These are phyloP conservation scores for Ettlia oleoabundans DNA, from an alignment of 139 green algal species.

Conservation along the genomic window DNA sequence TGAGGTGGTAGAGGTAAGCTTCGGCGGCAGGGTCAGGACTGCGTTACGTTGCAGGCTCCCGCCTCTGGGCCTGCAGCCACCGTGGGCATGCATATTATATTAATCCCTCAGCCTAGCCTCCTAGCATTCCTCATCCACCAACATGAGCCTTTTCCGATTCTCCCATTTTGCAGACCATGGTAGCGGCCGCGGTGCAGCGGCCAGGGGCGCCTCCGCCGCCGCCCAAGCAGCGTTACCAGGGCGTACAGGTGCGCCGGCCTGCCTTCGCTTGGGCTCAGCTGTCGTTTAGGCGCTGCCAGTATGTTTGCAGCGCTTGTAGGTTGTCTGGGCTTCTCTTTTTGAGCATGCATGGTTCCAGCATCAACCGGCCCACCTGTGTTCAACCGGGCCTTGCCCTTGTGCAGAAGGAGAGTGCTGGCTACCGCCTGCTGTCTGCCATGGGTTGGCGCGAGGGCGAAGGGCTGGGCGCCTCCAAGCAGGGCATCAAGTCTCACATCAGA, in stretches of 20 bases:
- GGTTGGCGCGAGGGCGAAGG: slow-evolving; percentile 88
- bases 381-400: slow-evolving; percentile 11
- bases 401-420: slow-evolving; percentile 74
- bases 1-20: too few species aligned
- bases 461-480: slow-evolving; percentile 79
- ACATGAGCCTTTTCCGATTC: background rate
- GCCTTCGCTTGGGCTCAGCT: background rate
- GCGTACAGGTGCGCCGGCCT: slow-evolving; percentile 1
- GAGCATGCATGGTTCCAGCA: background rate
- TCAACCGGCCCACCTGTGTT: background rate
- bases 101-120: too few species aligned
- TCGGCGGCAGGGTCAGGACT: too few species aligned
- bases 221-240: slow-evolving; percentile 22
- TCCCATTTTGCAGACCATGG: slow-evolving; percentile 30
- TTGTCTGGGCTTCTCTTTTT: too few species aligned
- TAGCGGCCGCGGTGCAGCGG: slow-evolving; percentile 29
- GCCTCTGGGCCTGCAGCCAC: too few species aligned
- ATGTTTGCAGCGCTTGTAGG: too few species aligned
- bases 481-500: slow-evolving; percentile 85
- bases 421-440: slow-evolving; percentile 77
- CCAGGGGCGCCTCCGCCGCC: slow-evolving; percentile 10
- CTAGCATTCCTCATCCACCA: background rate
- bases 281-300: background rate
- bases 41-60: too few species aligned
- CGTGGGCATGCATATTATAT: slow-evolving; percentile 7